Evolutionary conservation across 495 filamentous ascomycete species (phyloP), one percentile per base, ranked within the genome.

Genomic region (Neurospora tetrasperma): DNA sequence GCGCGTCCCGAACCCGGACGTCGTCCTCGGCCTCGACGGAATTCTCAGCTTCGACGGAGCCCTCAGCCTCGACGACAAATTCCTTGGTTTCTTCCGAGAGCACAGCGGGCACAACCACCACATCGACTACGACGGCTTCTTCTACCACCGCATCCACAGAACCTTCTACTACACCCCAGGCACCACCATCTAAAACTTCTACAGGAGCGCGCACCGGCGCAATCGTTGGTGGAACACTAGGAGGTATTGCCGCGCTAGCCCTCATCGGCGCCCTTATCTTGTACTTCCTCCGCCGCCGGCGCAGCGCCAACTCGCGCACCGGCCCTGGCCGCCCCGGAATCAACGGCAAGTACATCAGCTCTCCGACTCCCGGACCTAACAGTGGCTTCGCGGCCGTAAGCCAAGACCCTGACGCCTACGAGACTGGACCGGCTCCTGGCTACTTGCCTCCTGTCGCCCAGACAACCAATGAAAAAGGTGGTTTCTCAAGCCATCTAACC

Each of bases 201-300:
- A 42, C 72, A 20, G 71, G 70, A 42, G 78, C 72, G 69, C 78
- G 80, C 14, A 81, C 78, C 7, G 84, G 82, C 7, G 82, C 82
- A 54, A 84, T 86, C 14, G 80, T 85, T 10, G 85, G 85, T 69
- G 85, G 84, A 46, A 80, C 81, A 42, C 78, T 85, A 39, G 78
- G 79, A 42, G 83, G 83, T 35, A 79, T 81, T 12, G 81, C 79
- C 12, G 79, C 79, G 9, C 72, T 83, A 0, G 73, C 80, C 66
- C 78, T 78, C 16, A 62, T 84, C n/a, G 35, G 76, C 35, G 75
- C 77, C 0, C 75, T 82, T 0, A 72, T 74, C 54, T 66, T 78
- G 40, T 78, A 76, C 40, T 77, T 80, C 44, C 79, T 76, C 71
- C 69, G 79, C 46, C 81, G 82, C 23, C 81, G 78, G 71, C 79